phyloP scores from a whole-genome alignment of 495 filamentous ascomycete genomes.

The Aspergillus saccharolyticus region DNA sequence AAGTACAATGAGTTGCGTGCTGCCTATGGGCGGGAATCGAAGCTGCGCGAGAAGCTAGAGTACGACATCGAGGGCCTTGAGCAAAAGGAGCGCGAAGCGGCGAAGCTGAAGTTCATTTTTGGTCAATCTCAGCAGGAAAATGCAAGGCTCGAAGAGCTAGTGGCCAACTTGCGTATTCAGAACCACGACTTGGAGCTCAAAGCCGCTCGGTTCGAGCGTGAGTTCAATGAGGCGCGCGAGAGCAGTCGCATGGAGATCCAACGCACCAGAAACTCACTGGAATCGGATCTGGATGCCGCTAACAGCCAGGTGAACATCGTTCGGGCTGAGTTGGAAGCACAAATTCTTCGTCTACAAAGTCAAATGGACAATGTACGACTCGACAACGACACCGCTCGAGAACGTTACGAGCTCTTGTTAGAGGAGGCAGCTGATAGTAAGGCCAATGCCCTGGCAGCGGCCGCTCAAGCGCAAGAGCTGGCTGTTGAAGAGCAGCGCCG shows the following conservation, averaged over 20 bases:
- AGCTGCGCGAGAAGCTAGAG: slow-evolving; percentile 73
- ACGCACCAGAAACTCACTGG: slow-evolving; percentile 69
- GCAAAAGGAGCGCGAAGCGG: slow-evolving; percentile 65
- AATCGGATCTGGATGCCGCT: slow-evolving; percentile 72
- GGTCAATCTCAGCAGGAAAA: slow-evolving; percentile 54
- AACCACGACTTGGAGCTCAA: slow-evolving; percentile 57
- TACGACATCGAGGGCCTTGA: slow-evolving; percentile 72
- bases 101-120: slow-evolving; percentile 48
- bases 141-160: slow-evolving; percentile 56
- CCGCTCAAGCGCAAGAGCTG: slow-evolving; percentile 54
- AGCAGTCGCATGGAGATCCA: slow-evolving; percentile 70
- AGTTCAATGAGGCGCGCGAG: slow-evolving; percentile 77
- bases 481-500: slow-evolving; percentile 62
- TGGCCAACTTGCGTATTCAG: slow-evolving; percentile 62
- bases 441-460: slow-evolving; percentile 46
- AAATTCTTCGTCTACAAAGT: slow-evolving; percentile 59
- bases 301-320: slow-evolving; percentile 79
- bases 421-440: slow-evolving; percentile 63
- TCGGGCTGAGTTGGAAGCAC: slow-evolving; percentile 68
- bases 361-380: slow-evolving; percentile 67
- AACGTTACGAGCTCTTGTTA: slow-evolving; percentile 68
- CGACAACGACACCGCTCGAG: slow-evolving; percentile 68
- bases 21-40: slow-evolving; percentile 68
- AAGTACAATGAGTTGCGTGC: slow-evolving; percentile 76
- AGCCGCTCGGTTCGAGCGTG: slow-evolving; percentile 68